phyloP scores from a whole-genome alignment of 1,284 basidiomycete species.

The Apiotrichum laibachii region DNA sequence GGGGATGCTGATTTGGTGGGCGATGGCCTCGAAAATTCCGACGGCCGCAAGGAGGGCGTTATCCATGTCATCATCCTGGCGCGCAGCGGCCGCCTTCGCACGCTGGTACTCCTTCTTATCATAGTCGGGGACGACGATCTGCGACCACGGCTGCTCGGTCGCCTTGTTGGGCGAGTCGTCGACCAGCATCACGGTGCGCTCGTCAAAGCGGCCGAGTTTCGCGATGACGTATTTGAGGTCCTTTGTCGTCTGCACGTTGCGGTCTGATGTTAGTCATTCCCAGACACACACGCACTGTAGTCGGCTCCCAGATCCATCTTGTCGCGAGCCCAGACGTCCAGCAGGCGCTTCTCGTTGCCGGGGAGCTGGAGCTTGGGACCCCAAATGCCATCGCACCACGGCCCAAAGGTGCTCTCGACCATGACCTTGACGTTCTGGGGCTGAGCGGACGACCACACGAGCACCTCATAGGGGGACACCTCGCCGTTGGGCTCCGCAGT shows the following conservation, averaged over 20 bases:
- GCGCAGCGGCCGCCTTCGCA: background rate
- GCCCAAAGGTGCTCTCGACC: conserved; percentile 44
- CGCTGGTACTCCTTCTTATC: conserved; percentile 27
- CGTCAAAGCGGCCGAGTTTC: conserved; percentile 22
- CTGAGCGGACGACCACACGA: conserved; percentile 50
- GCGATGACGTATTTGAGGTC: conserved; percentile 43
- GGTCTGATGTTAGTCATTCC: conserved; percentile 20
- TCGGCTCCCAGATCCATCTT: conserved; percentile 42
- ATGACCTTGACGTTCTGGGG: conserved; percentile 48
- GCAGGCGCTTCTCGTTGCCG: conserved; percentile 34
- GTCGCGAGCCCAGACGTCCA: conserved; percentile 49
- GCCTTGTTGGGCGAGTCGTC: conserved; percentile 51
- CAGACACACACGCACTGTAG: conserved; percentile 33
- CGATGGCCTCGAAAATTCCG: conserved; percentile 45
- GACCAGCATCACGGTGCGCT: conserved; percentile 37
- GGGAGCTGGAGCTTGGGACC: conserved; percentile 20
- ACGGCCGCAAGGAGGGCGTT: conserved; percentile 43
- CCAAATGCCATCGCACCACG: conserved; percentile 36
- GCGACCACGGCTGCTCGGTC: conserved; percentile 48
- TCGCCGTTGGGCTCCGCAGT: conserved; percentile 21
- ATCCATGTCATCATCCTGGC: conserved; percentile 27
- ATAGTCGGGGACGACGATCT: conserved; percentile 48
- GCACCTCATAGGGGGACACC: conserved; percentile 39
- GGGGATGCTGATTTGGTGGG: conserved; percentile 40
- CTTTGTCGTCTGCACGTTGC: conserved; percentile 45